phyloP scores from a whole-genome alignment of 208 protist species.

The Blastocrithidia nonstop region DNA sequence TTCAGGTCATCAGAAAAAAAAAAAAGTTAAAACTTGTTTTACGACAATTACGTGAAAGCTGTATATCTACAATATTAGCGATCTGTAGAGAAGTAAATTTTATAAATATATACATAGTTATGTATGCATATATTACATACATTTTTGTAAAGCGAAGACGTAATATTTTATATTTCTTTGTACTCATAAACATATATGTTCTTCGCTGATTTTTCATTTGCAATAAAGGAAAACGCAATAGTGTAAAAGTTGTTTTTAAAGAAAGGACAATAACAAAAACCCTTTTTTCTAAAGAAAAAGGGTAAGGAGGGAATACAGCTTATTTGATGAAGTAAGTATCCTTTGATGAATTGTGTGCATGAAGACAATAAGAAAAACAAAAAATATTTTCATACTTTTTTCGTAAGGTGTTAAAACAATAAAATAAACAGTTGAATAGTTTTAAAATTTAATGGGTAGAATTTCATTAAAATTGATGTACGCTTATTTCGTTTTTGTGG shows the following conservation, averaged over 20 bases:
- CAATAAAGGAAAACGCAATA: no score
- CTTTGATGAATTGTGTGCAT: neutral
- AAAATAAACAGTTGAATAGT: no score
- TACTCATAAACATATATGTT: no score
- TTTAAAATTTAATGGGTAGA: neutral
- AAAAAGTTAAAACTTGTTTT: neutral
- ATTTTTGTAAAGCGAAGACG: no score
- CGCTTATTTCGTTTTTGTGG: constrained; percentile 4
- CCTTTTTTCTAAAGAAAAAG: no score
- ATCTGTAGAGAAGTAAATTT: constrained; percentile 1
- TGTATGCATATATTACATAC: constrained; percentile 1
- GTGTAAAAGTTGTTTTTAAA: no score
- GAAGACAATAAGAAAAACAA: neutral
- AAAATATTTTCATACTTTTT: neutral
- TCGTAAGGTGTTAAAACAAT: no score
- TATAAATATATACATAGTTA: neutral
- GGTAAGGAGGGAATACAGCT: no score
- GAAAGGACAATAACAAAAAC: no score
- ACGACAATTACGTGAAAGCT: neutral
- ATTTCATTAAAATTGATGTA: constrained; percentile 2
- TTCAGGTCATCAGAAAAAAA: neutral
- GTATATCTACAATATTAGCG: constrained; percentile 1
- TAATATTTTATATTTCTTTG: no score
- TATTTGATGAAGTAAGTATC: no score
- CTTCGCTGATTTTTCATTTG: no score